These are phyloP conservation scores for Vigna hirtella DNA, from an alignment of 306 rosid species.

Conservation along the genomic window DNA sequence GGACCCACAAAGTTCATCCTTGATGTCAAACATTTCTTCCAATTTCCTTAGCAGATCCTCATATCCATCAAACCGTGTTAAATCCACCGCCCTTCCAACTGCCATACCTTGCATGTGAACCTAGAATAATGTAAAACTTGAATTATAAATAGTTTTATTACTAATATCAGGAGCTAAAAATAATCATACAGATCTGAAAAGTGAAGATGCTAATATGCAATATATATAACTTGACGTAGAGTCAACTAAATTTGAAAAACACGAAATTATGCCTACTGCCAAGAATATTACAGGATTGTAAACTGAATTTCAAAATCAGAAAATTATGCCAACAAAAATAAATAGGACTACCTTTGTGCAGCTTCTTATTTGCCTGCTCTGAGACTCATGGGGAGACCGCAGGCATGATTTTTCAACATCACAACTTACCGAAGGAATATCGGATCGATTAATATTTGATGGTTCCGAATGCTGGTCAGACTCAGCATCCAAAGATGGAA, in stretches of 20 bases:
- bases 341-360: constrained; percentile 84
- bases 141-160: constrained; percentile 33
- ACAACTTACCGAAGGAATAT: constrained; percentile 85
- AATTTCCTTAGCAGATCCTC: constrained; percentile 81
- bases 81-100: constrained; percentile 97
- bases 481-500: constrained; percentile 72
- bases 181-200: constrained; percentile 16
- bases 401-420: constrained; percentile 92
- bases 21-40: constrained; percentile 94
- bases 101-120: constrained; percentile 99
- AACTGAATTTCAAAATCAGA: too few species aligned
- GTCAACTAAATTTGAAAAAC: constrained; percentile 20
- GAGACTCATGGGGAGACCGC: constrained; percentile 83
- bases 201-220: neutral
- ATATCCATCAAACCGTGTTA: constrained; percentile 77
- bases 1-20: constrained; percentile 81
- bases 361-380: constrained; percentile 92
- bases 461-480: constrained; percentile 92
- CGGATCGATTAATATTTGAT: constrained; percentile 77
- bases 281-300: neutral
- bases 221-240: neutral
- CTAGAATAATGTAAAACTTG: constrained; percentile 49
- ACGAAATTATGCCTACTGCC: neutral
- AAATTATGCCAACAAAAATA: constrained; percentile 6
- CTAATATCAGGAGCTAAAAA: constrained; percentile 32